Evolutionary conservation across 2,329 filamentous ascomycete species (phyloP).

Genomic region (Blumeriella jaapii): DNA sequence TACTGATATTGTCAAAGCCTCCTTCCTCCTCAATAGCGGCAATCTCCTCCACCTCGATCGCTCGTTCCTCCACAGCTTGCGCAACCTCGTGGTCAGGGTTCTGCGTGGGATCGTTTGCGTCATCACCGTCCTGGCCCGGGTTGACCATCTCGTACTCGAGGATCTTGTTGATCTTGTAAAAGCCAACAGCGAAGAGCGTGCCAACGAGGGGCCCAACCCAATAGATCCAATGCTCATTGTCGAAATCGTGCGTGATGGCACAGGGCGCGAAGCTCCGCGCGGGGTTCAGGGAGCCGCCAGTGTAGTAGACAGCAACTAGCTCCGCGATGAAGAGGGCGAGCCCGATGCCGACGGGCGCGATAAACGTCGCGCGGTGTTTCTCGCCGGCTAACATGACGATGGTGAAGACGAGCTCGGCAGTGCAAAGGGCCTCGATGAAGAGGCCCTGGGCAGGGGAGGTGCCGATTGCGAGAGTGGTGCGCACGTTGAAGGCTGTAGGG

Average conservation of each 20-base stretch:
- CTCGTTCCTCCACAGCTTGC: conserved; percentile 4
- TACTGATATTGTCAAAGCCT: conserved; percentile 5
- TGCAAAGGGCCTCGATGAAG: conserved; percentile 39
- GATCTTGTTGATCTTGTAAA: conserved; percentile 39
- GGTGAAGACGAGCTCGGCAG: conserved; percentile 37
- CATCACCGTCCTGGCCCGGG: conserved; percentile 35
- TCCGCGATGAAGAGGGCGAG: conserved; percentile 37
- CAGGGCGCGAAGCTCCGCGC: conserved; percentile 35
- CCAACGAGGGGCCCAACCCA: conserved; percentile 41
- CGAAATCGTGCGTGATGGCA: conserved; percentile 33
- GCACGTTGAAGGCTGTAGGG: conserved; percentile 25
- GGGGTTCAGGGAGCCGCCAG: conserved; percentile 38
- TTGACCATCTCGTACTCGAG: conserved; percentile 42
- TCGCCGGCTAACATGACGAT: conserved; percentile 34
- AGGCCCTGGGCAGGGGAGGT: conserved; percentile 34
- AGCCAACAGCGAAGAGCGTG: conserved; percentile 34
- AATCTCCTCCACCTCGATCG: conserved; percentile 8
- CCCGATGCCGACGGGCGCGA: conserved; percentile 38
- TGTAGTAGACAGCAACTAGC: conserved; percentile 30
- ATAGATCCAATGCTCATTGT: conserved; percentile 37
- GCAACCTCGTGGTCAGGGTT: conserved; percentile 21
- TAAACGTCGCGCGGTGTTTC: conserved; percentile 36
- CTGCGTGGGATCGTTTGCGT: conserved; percentile 32
- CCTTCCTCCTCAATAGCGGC: conserved; percentile 5
- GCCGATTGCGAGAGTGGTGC: conserved; percentile 31